Base-by-base conservation (phyloP, 805 yeast species). In the Cyberlindnera misumaiensis region DNA sequence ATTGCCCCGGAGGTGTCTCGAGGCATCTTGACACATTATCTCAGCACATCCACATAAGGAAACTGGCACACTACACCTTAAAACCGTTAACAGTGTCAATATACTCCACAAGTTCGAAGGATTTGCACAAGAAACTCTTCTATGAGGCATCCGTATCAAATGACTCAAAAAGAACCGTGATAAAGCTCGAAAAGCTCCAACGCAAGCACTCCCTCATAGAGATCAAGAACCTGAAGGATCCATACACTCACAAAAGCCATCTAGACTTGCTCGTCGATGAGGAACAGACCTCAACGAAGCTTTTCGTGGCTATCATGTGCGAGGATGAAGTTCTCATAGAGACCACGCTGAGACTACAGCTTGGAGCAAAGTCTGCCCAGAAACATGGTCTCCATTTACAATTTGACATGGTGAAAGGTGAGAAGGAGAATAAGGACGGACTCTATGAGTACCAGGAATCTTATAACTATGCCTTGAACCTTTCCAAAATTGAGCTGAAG, bases 281-380 rank as follows among this genome's bases (percentile, higher is more conserved):
- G 31, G 36, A 34, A 9, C 36, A 34, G 13, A 16, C 36, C 20
- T 34, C 36, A 8, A 17, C 18, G n/a, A 34, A 34, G 31, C 31
- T 34, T 12, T 34, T 34, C 36, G 7, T 34, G 16, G n/a, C 36
- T 6, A 28, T 34, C 17, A 20, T 27, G 17, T 28, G 28, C 18
- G 31, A 22, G 9, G 36, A 18, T 8, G 31, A 34, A 14, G 18
- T 18, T 7, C 17, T 34, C 5, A 12, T 34, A 10, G 36, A 34
- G 15, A 28, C 36, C 6, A 26, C 16, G 11, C 12, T 34, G n/a
- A 34, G 31, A 17, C 15, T 34, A 5, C 16, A 15, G 28, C 25
- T n/a, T 11, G 36, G 36, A 16, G 16, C 13, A 11, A 34, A 27
- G 18, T n/a, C 30, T 15, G 6, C 17, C 20, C 10, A 12, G 17